Percentiles rank a stretch among this genome's conserved stretches.
phyloP scores from a whole-genome alignment of 108 stramenopile species.

The Cylindrotheca closterium region DNA sequence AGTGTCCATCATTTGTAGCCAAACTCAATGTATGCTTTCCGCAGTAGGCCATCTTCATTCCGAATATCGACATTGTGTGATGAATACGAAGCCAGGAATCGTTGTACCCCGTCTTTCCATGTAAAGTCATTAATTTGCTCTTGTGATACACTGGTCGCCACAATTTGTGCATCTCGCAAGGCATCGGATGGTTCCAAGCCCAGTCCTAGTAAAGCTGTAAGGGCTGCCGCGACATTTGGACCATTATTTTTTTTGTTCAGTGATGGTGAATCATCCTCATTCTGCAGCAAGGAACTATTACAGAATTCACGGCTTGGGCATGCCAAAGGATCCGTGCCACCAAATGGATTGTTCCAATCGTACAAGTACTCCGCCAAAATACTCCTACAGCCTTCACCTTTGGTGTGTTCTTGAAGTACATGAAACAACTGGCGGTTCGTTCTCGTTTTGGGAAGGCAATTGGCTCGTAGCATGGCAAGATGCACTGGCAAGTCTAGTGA shows the following conservation, averaged over 20 bases:
- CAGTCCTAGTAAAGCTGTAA: not conserved
- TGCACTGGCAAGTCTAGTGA: not conserved
- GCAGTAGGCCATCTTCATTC: not conserved
- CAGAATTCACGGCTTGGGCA: not conserved
- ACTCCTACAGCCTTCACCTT: not conserved
- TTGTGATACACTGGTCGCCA: too few species aligned
- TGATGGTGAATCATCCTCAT: not conserved
- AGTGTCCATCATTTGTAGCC: not conserved
- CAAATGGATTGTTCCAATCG: constrained; percentile 1
- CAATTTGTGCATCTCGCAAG: not conserved
- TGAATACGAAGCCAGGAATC: too few species aligned
- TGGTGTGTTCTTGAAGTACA: not conserved
- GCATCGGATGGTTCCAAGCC: not conserved
- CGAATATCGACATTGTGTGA: not conserved
- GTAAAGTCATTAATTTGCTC: too few species aligned
- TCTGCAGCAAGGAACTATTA: not conserved
- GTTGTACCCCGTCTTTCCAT: too few species aligned
- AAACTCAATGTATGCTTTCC: not conserved
- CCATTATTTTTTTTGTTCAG: not conserved
- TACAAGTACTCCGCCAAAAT: not conserved
- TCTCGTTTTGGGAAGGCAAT: not conserved
- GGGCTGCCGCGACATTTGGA: not conserved
- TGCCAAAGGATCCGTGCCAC: not conserved
- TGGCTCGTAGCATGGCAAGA: not conserved
- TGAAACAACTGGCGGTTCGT: not conserved